A percentile compares a stretch with the other conserved stretches of the same genome.
Conservation (phyloP, 495 filamentous ascomycete genomes). For the Xylaria sp. region DNA sequence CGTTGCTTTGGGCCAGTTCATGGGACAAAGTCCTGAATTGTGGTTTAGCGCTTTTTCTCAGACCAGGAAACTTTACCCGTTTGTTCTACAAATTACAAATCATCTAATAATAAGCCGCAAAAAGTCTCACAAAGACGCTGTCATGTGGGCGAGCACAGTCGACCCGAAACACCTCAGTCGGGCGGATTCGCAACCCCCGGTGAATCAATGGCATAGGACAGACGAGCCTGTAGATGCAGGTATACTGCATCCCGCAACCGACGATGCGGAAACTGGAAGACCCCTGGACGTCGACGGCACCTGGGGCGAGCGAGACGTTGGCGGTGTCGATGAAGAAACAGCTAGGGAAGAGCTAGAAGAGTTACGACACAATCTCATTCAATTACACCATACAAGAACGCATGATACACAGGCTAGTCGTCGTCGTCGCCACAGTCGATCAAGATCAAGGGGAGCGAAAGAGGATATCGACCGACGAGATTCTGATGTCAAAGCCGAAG, state of each 20-base stretch:
- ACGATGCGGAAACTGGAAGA: constrained; percentile 7
- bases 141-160: constrained; percentile 37
- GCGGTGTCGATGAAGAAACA: constrained; percentile 64
- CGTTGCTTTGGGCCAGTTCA: not conserved
- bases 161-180: constrained; percentile 30
- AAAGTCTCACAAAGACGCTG: not conserved
- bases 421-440: constrained; percentile 24
- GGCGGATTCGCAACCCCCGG: constrained; percentile 30
- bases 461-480: constrained; percentile 34
- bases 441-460: constrained; percentile 22
- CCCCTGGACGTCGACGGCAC: constrained; percentile 56
- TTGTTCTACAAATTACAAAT: not conserved
- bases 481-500: constrained; percentile 48
- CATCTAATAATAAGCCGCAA: not conserved
- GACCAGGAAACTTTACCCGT: not conserved
- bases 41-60: not conserved
- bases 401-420: constrained; percentile 42
- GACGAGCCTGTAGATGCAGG: constrained; percentile 24
- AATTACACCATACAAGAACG: constrained; percentile 62
- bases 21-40: not conserved
- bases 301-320: constrained; percentile 77
- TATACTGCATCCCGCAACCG: constrained; percentile 15
- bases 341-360: constrained; percentile 78
- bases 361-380: constrained; percentile 68
- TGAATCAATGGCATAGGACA: constrained; percentile 37